Evolutionary conservation across 306 rosid species (phyloP).

Genomic region (Dryas drummondii): DNA sequence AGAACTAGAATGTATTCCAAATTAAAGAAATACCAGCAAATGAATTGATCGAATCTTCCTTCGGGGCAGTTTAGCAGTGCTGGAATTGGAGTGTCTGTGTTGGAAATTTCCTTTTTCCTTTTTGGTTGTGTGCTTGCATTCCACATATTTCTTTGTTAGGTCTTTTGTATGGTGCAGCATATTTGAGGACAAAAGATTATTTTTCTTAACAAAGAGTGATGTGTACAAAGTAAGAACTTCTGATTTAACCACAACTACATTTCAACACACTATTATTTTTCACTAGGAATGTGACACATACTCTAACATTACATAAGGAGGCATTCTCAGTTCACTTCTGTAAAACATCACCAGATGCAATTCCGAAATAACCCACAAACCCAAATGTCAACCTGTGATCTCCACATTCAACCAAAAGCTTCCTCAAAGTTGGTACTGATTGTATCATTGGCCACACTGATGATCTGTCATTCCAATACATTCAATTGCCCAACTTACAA

Average conservation of each 20-base stretch:
- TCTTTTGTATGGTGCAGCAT: background rate
- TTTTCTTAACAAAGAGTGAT: background rate
- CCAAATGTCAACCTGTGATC: background rate
- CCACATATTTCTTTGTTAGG: background rate
- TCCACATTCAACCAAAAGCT: background rate
- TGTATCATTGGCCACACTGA: background rate
- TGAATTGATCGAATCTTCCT: background rate
- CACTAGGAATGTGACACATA: too few species aligned
- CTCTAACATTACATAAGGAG: background rate
- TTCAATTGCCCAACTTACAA: background rate
- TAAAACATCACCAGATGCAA: background rate
- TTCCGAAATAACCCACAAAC: background rate
- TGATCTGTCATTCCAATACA: background rate
- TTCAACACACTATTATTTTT: too few species aligned
- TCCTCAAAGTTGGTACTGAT: background rate
- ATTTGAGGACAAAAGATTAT: background rate
- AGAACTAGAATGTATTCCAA: slow-evolving; percentile 2
- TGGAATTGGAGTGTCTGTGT: background rate
- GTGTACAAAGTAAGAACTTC: background rate
- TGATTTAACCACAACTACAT: background rate
- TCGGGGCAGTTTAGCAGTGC: slow-evolving; percentile 6
- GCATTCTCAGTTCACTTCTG: background rate
- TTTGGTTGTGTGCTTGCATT: background rate
- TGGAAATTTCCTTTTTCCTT: background rate
- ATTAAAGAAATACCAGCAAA: background rate